A percentile compares a stretch with the other conserved stretches of the same genome.
These are phyloP conservation scores for Verruconis gallopava DNA, from an alignment of 2,329 filamentous ascomycete genomes.

Conservation along the genomic window DNA sequence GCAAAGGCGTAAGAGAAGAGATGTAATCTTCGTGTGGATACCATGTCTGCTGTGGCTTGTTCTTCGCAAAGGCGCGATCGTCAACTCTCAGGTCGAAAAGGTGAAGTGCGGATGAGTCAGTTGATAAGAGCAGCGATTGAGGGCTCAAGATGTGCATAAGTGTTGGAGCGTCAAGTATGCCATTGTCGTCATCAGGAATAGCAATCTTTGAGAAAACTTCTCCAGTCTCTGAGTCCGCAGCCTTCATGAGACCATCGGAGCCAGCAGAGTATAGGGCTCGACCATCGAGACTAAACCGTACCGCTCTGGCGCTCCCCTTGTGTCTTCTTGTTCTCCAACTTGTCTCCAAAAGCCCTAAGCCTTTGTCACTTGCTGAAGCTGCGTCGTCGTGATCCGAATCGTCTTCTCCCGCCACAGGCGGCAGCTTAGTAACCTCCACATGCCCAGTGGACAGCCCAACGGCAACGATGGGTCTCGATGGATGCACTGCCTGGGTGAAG, in stretches of 20 bases:
- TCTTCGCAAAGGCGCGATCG: slow-evolving; percentile 27
- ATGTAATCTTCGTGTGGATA: slow-evolving; percentile 88
- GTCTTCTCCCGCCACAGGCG: slow-evolving; percentile 39
- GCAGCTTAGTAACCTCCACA: slow-evolving; percentile 70
- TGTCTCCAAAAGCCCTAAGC: slow-evolving; percentile 65
- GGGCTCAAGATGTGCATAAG: slow-evolving; percentile 75
- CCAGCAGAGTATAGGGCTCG: slow-evolving; percentile 48
- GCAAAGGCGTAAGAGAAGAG: slow-evolving; percentile 73
- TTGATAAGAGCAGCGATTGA: slow-evolving; percentile 76
- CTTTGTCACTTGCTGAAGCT: slow-evolving; percentile 37
- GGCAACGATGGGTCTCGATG: slow-evolving; percentile 68
- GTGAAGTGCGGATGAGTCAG: slow-evolving; percentile 80
- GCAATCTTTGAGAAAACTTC: slow-evolving; percentile 70
- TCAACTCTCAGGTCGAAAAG: slow-evolving; percentile 67
- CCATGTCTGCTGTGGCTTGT: slow-evolving; percentile 64
- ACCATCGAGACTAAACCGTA: slow-evolving; percentile 71
- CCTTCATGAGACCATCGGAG: slow-evolving; percentile 51
- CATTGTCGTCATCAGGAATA: slow-evolving; percentile 43
- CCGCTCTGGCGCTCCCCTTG: slow-evolving; percentile 80
- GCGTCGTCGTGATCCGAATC: slow-evolving; percentile 35
- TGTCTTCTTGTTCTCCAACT: slow-evolving; percentile 80
- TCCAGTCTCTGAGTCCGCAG: slow-evolving; percentile 44
- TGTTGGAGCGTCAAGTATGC: slow-evolving; percentile 56
- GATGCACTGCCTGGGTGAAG: slow-evolving; percentile 80
- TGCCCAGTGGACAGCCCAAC: slow-evolving; percentile 77